Base-by-base conservation (phyloP, 805 yeast genomes). In the Wickerhamiella shivajii region DNA sequence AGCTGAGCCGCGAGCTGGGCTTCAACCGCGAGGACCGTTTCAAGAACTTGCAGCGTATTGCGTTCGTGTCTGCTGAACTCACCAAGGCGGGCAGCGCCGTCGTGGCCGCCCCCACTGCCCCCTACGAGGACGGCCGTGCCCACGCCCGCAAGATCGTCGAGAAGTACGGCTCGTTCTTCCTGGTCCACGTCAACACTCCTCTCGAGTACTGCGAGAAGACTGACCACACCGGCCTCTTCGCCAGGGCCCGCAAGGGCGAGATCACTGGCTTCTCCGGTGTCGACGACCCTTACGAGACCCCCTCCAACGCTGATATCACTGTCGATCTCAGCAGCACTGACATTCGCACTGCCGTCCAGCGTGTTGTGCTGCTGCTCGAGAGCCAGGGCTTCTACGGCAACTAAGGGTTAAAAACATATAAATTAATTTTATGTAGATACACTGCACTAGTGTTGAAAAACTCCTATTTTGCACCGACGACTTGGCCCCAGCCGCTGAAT, bases 81-180 rank as follows among this genome's bases (percentile, higher is more conserved):
- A 77, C 77, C 27, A 73, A 80, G 53, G 71, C 95, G n/a, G 96
- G 96, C 37, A 63, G 93, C 7, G 97, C 93, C 46, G 87, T 87
- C 26, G 77, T 85, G 43, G 67, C 78, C 31, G 70, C 76, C 11
- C 67, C 73, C 34, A 54, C 60, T 37, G 67, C 73, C 18, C 61
- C 66, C 8, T 59, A 60, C 22, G 56, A 58, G 25, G 56, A 55
- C 27, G 63, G 65, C 39, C 57, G 70, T 26, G 49, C 55, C n/a
- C 39, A 42, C 11, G 66, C 68, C 19, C 61, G 61, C 39, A 57
- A 59, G 37, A 49, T 55, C 17, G 57, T 67, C 21, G 61, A 67
- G 44, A 62, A 62, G 53, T 53, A 62, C 32, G 74, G 75, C 34
- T 49, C 67, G 9, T 69, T 69, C 53, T 57, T 67, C 50, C 50